phyloP scores from a whole-genome alignment of 1,284 basidiomycete genomes.

The Bondarzewia mesenterica region DNA sequence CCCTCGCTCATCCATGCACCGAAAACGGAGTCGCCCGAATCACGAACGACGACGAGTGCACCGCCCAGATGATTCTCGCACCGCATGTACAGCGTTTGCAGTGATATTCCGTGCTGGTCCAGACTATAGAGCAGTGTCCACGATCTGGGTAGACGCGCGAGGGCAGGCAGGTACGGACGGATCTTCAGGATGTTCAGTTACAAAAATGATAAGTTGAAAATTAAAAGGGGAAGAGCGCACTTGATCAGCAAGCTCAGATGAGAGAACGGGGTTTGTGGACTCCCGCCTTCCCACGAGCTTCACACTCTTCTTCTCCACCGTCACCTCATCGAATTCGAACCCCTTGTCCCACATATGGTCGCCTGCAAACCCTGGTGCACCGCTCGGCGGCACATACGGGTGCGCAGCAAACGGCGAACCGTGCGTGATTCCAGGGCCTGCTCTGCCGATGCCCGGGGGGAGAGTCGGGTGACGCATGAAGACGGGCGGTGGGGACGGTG shows the following conservation, averaged over 20 bases:
- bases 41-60: conserved; percentile 51
- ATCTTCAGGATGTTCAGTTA: conserved; percentile 43
- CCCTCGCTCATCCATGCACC: conserved; percentile 80
- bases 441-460: conserved; percentile 7
- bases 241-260: conserved; percentile 35
- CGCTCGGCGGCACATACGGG: conserved; percentile 54
- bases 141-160: conserved; percentile 68
- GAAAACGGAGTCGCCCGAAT: conserved; percentile 57
- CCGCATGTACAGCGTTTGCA: conserved; percentile 78
- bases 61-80: conserved; percentile 42
- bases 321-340: conserved; percentile 24
- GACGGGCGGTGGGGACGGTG: conserved; percentile 33
- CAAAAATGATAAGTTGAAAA: background rate
- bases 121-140: conserved; percentile 91
- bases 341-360: conserved; percentile 26
- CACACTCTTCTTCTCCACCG: conserved; percentile 28
- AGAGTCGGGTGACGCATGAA: conserved; percentile 12
- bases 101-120: conserved; percentile 92
- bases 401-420: conserved; percentile 53
- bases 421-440: conserved; percentile 25
- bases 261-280: conserved; percentile 49
- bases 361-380: conserved; percentile 74
- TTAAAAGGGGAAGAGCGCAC: conserved; percentile 5
- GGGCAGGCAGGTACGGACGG: conserved; percentile 67
- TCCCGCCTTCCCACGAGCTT: conserved; percentile 36